Percentiles rank a stretch among this genome's conserved stretches.
These are phyloP conservation scores for Striga hermonthica DNA, from an alignment of 305 asterid genomes.

Conservation along the genomic window DNA sequence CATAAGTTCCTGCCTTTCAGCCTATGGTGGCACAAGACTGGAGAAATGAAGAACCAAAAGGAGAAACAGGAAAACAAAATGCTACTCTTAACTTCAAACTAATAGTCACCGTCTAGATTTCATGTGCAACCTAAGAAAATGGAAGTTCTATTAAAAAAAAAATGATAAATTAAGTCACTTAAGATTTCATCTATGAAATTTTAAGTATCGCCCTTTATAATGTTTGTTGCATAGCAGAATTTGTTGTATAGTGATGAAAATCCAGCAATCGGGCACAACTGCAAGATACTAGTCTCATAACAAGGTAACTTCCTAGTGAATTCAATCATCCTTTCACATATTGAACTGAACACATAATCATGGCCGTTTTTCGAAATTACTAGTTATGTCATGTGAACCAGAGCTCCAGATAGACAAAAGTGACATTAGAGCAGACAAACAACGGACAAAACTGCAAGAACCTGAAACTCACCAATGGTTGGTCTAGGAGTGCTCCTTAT, in stretches of 20 bases:
- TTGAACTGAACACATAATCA: conserved; percentile 14
- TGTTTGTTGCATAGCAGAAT: neutral
- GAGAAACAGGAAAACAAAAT: no score
- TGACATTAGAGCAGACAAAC: conserved; percentile 6
- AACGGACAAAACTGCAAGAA: conserved; percentile 11
- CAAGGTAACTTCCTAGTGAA: neutral
- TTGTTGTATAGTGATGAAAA: neutral
- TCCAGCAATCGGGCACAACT: no score
- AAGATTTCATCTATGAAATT: neutral
- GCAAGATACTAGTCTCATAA: neutral
- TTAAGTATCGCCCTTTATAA: neutral
- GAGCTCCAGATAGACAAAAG: conserved; percentile 18
- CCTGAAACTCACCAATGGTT: conserved; percentile 53
- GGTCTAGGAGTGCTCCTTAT: conserved; percentile 82
- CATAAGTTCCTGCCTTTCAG: no score
- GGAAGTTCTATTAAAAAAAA: no score
- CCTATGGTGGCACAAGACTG: no score
- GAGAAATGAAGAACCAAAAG: no score
- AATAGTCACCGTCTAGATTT: no score
- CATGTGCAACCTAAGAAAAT: no score
- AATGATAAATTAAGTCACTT: neutral
- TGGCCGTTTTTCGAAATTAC: conserved; percentile 1
- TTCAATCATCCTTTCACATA: neutral
- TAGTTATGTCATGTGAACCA: neutral
- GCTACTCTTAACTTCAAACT: no score